Evolutionary conservation across 2,329 filamentous ascomycete species (phyloP).

Genomic region (Xylaria arbuscula): DNA sequence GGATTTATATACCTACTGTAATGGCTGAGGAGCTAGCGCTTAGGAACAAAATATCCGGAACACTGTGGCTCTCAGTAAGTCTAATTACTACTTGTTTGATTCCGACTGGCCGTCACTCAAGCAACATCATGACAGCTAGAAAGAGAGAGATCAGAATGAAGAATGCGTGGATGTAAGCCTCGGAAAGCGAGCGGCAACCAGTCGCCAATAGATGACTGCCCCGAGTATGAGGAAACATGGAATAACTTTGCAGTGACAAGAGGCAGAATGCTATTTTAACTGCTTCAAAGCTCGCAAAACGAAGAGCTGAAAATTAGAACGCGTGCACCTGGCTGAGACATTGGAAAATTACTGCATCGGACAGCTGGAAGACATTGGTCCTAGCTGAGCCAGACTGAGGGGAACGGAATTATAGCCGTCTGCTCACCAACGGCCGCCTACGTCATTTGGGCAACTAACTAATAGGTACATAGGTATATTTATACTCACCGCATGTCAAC

Average conservation of each 20-base stretch:
- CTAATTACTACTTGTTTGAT: neutral
- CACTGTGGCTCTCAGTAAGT: neutral
- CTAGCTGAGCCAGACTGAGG: constrained; percentile 9
- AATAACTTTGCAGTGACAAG: neutral
- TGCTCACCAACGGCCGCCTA: constrained; percentile 6
- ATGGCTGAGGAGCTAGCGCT: too few species aligned
- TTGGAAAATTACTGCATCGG: neutral
- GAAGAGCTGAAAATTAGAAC: constrained; percentile 7
- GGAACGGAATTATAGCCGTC: neutral
- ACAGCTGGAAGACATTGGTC: neutral
- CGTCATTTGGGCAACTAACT: neutral
- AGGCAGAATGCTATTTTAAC: neutral
- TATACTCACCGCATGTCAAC: neutral
- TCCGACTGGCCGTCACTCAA: neutral
- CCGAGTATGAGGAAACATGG: neutral
- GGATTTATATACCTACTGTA: too few species aligned
- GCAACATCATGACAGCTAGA: neutral
- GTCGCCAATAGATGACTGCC: neutral
- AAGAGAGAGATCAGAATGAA: neutral
- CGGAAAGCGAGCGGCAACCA: neutral
- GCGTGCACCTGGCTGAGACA: neutral
- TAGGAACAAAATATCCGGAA: too few species aligned
- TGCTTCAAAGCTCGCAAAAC: neutral
- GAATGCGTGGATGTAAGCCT: too few species aligned
- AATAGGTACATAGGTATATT: too few species aligned